A percentile compares a stretch with the other conserved stretches of the same genome.
Evolutionary conservation across 148 eudicot genomes (phyloP).

Genomic region (Rhododendron henanense): DNA sequence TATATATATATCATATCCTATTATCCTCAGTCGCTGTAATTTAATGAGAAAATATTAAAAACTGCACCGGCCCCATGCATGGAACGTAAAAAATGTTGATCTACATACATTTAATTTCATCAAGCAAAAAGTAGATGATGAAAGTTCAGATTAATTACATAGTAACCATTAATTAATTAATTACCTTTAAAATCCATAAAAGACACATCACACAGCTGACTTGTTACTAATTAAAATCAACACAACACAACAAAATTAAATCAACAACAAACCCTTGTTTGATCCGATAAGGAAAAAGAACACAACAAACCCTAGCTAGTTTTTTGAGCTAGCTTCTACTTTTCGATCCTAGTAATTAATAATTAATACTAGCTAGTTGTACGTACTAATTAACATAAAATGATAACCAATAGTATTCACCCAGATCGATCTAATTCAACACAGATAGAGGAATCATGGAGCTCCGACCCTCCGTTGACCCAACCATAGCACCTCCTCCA

Average conservation of each 20-base stretch:
- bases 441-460: conserved; percentile 10
- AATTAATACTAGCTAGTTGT: background rate
- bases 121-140: no score
- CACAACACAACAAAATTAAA: background rate
- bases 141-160: no score
- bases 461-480: background rate
- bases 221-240: background rate
- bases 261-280: background rate
- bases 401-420: background rate
- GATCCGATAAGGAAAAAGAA: background rate
- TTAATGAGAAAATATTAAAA: no score
- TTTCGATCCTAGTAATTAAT: background rate
- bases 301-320: background rate
- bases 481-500: background rate
- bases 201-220: background rate
- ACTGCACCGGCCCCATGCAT: no score
- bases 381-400: no score
- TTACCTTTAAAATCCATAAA: background rate
- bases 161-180: background rate
- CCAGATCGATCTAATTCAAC: background rate
- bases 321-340: background rate
- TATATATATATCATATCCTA: no score
- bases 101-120: no score
- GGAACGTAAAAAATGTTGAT: no score
- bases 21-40: no score